A percentile compares a stretch with the other conserved stretches of the same genome.
phyloP scores from a whole-genome alignment of 2,329 filamentous ascomycete genomes.

The Colletotrichum acutatum region DNA sequence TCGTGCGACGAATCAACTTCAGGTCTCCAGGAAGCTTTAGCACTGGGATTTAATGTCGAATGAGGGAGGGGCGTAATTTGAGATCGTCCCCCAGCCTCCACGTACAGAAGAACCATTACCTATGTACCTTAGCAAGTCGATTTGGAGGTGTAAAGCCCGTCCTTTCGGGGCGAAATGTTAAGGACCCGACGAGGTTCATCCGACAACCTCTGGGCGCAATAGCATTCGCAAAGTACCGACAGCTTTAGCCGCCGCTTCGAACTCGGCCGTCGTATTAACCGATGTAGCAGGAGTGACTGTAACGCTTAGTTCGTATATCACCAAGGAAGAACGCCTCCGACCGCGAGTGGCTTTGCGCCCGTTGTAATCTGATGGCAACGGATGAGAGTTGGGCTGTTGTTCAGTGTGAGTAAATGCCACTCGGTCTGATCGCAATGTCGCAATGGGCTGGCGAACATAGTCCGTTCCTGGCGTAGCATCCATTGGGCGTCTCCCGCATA shows the following conservation, averaged over 20 bases:
- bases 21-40: neutral
- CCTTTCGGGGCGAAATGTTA: neutral
- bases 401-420: neutral
- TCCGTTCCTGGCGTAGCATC: conserved; percentile 8
- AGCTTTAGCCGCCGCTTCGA: neutral
- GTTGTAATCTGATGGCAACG: neutral
- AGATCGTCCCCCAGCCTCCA: neutral
- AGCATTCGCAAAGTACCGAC: neutral
- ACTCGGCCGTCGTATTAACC: neutral
- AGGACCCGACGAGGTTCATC: neutral
- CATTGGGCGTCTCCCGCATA: neutral
- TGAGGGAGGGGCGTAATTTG: neutral
- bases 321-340: conserved; percentile 1
- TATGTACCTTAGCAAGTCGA: neutral
- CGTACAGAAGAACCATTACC: neutral
- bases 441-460: conserved; percentile 5
- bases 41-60: neutral
- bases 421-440: conserved; percentile 12
- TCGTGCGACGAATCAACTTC: neutral
- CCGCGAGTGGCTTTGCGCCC: neutral
- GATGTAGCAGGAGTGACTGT: neutral
- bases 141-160: neutral
- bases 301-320: neutral
- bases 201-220: neutral
- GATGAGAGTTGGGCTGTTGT: neutral